Base-by-base conservation (phyloP, 2,329 filamentous ascomycete genomes). In the Penicillium sp. region DNA sequence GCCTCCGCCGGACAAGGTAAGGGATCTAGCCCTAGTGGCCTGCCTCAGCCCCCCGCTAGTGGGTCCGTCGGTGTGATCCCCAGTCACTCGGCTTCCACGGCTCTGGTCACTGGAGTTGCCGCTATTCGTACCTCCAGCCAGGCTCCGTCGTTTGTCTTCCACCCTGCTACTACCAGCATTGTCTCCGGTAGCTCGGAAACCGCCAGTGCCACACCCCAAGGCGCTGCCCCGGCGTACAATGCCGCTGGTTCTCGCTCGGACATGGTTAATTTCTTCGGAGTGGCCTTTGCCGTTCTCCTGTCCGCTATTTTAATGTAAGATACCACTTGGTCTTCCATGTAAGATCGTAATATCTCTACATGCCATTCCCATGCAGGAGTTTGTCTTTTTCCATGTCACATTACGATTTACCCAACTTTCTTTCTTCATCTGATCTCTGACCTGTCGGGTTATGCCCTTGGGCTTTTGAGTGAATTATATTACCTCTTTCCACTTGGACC, bases 191-290 rank as follows among this genome's bases (percentile, higher is more conserved):
- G 23, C 12, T 29, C 52, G 4, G 46, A 3, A 33, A 49, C 15
- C 12, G 51, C 37, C 18, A 58, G 51, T 26, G 42, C 43, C 46
- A 56, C 51, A 23, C 29, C 40, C 6, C 60, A 54, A 25, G 54
- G 55, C 22, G 57, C 50, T 1, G 49, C 62, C 5, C 53, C 62
- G 1, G 54, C 50, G 11, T 63, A 48, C 53, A 64, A 53, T 9
- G 59, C 54, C 25, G 59, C 57, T 23, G 55, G 51, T 6, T 57
- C 59, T 23, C 42, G 47, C 35, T 56, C 58, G 20, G 46, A 54
- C 41, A 45, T 55, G 14, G 15, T 49, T 37, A 53, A 46, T 40
- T 22, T 60, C 31, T 49, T 63, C 26, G 50, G 56, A 40, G 41
- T 57, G 25, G 56, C 51, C 11, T 35, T 63, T 22, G 47, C 56